Percentiles rank a stretch among this genome's conserved stretches.
Conservation (phyloP, 139 green algal species). For the Tetradesmus lagerheimii region DNA sequence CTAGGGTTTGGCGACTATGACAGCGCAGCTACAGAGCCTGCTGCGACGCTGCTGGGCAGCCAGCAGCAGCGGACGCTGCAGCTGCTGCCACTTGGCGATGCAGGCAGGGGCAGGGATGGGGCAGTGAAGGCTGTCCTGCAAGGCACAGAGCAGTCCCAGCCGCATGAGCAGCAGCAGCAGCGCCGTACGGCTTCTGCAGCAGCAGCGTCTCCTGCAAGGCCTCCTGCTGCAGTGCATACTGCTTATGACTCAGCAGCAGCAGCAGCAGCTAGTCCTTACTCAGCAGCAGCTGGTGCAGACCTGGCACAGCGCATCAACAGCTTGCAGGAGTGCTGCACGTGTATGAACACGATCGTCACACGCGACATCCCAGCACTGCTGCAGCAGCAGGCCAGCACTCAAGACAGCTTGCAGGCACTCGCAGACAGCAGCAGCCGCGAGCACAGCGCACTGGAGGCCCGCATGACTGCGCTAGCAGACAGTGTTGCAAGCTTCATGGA, state of each 20-base stretch:
- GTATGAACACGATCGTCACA: background rate
- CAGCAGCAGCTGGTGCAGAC: background rate
- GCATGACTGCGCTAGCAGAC: background rate
- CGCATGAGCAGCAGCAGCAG: slow-evolving; percentile 13
- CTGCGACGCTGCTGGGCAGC: background rate
- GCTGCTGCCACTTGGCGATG: background rate
- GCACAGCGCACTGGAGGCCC: background rate
- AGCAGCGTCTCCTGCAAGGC: background rate
- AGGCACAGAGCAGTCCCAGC: background rate
- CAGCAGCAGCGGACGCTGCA: background rate
- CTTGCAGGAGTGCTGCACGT: slow-evolving; percentile 17
- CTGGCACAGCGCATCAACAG: slow-evolving; percentile 26
- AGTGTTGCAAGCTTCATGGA: background rate
- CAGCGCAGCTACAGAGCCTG: background rate
- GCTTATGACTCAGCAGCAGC: background rate
- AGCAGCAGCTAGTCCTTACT: slow-evolving; percentile 5
- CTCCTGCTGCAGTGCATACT: background rate
- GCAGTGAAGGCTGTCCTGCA: background rate
- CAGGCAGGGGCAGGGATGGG: background rate
- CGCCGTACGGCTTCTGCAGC: background rate
- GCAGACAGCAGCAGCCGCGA: background rate
- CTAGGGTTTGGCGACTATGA: background rate
- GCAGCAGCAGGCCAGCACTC: slow-evolving; percentile 16
- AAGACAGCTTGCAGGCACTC: background rate
- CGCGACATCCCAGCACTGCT: slow-evolving; percentile 14